A percentile compares a stretch with the other conserved stretches of the same genome.
Conservation (phyloP, 306 rosid genomes). For the Malus orientalis region DNA sequence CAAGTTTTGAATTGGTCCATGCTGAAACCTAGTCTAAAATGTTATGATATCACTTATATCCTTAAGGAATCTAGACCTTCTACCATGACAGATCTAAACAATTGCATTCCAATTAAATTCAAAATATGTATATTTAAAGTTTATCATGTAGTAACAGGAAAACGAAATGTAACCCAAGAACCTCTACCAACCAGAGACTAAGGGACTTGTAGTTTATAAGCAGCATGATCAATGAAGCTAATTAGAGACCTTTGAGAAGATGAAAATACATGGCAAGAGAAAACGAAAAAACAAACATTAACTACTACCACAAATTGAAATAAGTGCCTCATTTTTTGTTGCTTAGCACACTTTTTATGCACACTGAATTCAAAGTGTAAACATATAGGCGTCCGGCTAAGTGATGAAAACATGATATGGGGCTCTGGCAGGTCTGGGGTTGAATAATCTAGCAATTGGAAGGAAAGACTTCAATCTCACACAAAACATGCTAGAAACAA, state of each 20-base stretch:
- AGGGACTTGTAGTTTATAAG: too few relatives aligned
- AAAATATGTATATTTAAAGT: background rate
- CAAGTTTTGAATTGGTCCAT: background rate
- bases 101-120: background rate
- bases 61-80: background rate
- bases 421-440: background rate
- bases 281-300: background rate
- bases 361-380: background rate
- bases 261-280: background rate
- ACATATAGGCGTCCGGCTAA: background rate
- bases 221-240: background rate
- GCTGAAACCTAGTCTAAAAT: background rate
- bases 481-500: background rate
- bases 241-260: background rate
- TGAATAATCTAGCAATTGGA: background rate
- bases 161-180: conserved; percentile 2
- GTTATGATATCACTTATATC: background rate
- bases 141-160: background rate
- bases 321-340: background rate
- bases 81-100: background rate
- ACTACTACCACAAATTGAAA: background rate
- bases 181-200: background rate
- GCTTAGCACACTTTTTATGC: background rate
- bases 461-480: background rate
- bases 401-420: background rate